phyloP scores from a whole-genome alignment of 2,329 filamentous ascomycete species.

The Xylaria sp. region DNA sequence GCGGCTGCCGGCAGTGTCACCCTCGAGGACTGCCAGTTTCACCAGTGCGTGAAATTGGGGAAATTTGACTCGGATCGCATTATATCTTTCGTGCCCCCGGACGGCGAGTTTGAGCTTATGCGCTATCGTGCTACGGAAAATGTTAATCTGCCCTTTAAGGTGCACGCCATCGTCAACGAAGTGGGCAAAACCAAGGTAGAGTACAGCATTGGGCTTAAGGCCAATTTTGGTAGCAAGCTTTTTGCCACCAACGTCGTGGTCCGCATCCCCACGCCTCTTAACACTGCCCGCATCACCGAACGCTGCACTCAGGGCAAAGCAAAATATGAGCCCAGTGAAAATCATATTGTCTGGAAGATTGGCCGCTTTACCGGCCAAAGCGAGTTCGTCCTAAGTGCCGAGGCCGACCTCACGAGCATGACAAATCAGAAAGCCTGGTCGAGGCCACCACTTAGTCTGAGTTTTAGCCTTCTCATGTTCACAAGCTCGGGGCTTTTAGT shows the following conservation, averaged over 20 bases:
- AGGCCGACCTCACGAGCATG: conserved; percentile 94
- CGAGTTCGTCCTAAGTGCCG: conserved; percentile 93
- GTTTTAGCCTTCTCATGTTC: conserved; percentile 96
- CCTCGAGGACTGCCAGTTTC: conserved; percentile 97
- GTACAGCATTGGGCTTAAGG: conserved; percentile 96
- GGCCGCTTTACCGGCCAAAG: conserved; percentile 97
- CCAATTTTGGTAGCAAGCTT: conserved; percentile 95
- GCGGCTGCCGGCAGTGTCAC: conserved; percentile 95
- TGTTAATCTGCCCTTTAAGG: conserved; percentile 97
- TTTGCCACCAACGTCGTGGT: conserved; percentile 97
- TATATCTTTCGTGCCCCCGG: conserved; percentile 95
- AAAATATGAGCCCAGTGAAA: conserved; percentile 97
- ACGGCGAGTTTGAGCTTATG: conserved; percentile 99
- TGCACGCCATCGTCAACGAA: conserved; percentile 98
- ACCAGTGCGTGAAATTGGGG: conserved; percentile 97
- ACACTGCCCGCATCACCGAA: conserved; percentile 93
- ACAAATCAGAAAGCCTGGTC: conserved; percentile 99
- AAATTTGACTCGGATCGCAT: conserved; percentile 97
- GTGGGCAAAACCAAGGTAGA: conserved; percentile 97
- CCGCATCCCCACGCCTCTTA: conserved; percentile 93
- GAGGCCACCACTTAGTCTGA: conserved; percentile 88
- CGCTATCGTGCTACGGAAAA: conserved; percentile 98
- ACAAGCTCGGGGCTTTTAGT: conserved; percentile 93
- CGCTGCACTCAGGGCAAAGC: conserved; percentile 95
- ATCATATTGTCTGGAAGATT: conserved; percentile 99